Base-by-base conservation (phyloP, 768 basidiomycete species). In the Amanita rubescens region DNA sequence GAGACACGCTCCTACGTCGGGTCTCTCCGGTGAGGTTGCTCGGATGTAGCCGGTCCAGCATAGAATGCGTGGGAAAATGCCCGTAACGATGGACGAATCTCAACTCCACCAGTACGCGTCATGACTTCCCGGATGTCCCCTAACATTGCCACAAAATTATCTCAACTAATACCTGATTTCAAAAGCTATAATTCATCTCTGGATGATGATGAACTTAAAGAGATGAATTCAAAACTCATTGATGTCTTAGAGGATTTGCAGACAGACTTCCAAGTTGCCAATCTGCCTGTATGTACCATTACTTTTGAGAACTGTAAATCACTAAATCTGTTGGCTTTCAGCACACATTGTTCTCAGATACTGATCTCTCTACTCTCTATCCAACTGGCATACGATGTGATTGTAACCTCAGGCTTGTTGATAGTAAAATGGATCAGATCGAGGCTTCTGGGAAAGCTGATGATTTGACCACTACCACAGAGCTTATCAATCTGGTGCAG, bases 31-130 rank as follows among this genome's bases (percentile, higher is more conserved):
- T n/a, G n/a, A n/a, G n/a, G n/a, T n/a, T n/a, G n/a, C n/a, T n/a
- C n/a, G n/a, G n/a, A n/a, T n/a, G n/a, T n/a, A n/a, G n/a, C n/a
- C n/a, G n/a, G n/a, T n/a, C n/a, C n/a, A n/a, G n/a, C n/a, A n/a
- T 71, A 61, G 10, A 74, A 59, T n/a, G 74, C 4, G 10, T 37
- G 35, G 35, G 12, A 37, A 37, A 37, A 11, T 37, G 35, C 35
- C 35, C 35, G 11, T 37, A n/a, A 37, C 12, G 4, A 3, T 37
- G 35, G n/a, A 11, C 35, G 35, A 11, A n/a, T 37, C 35, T 12
- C 35, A 37, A 37, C 35, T 37, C 35, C 35, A 37, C 35, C 35
- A 37, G 35, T 11, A 37, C 35, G 3, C 35, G n/a, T 30, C 27
- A 30, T 30, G 27, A 30, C 27, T 30, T 30, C 35, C 35, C 11